Percentiles rank a stretch among this genome's conserved stretches.
These are phyloP conservation scores for Sphenostylis stenocarpa DNA, from an alignment of 306 rosid genomes.

Conservation along the genomic window DNA sequence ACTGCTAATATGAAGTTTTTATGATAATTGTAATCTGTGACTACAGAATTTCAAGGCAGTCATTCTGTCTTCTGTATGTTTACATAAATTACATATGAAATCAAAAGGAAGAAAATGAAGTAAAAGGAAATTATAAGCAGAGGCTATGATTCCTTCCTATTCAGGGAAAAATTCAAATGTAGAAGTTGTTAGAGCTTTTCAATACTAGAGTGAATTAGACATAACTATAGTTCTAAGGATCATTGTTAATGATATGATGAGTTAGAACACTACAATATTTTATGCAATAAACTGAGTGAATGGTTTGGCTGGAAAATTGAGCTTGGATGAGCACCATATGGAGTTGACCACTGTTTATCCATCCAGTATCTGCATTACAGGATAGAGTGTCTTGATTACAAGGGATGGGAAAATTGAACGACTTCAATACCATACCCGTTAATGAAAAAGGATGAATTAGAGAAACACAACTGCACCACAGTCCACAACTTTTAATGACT, in stretches of 20 bases:
- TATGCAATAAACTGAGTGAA: not conserved
- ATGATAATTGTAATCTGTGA: not conserved
- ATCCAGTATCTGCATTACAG: not conserved
- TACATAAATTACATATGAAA: not conserved
- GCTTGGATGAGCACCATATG: not conserved
- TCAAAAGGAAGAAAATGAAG: not conserved
- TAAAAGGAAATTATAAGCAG: not conserved
- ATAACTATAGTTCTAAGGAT: not conserved
- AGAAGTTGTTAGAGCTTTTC: not conserved
- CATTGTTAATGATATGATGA: not conserved
- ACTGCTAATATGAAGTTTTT: not conserved
- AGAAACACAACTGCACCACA: not conserved
- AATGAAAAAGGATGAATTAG: not conserved
- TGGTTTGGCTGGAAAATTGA: not conserved
- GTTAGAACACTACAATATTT: not conserved
- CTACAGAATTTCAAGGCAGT: not conserved
- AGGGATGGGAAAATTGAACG: not conserved
- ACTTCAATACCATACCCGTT: not conserved
- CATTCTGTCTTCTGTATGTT: not conserved
- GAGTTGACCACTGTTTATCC: not conserved
- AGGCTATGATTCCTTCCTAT: not conserved
- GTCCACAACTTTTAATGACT: not conserved
- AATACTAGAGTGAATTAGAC: not conserved
- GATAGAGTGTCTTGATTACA: not conserved
- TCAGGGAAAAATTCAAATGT: not conserved